Evolutionary conservation across 352 stramenopile genomes (phyloP).

Genomic region (Phytophthora fragariae): DNA sequence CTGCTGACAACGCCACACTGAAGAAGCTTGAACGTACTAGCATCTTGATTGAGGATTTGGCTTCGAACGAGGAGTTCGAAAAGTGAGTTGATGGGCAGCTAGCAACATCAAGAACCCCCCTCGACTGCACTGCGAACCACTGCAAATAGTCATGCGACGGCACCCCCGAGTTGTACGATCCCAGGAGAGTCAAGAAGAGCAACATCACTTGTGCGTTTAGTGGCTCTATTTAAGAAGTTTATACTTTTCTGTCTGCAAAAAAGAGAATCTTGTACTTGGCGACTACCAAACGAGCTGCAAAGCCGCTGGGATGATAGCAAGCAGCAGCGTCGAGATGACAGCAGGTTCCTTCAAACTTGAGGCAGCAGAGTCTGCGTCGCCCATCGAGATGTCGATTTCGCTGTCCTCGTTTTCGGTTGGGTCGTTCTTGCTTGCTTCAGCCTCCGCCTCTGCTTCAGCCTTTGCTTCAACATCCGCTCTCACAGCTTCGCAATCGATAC

Average conservation of each 20-base stretch:
- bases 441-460: slow-evolving; percentile 15
- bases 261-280: not conserved
- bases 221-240: not conserved
- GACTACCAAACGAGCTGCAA: slow-evolving; percentile 13
- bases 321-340: not conserved
- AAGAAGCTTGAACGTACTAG: not conserved
- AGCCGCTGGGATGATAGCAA: not conserved
- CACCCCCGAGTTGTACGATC: not conserved
- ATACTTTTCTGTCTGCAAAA: not conserved
- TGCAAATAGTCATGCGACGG: not conserved
- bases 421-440: slow-evolving; percentile 32
- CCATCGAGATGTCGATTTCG: slow-evolving; percentile 36
- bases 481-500: slow-evolving; percentile 23
- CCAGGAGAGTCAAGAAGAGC: not conserved
- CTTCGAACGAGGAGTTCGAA: not conserved
- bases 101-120: no score
- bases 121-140: no score
- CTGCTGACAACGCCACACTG: not conserved
- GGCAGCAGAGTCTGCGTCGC: slow-evolving; percentile 8
- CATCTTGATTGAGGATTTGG: not conserved
- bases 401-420: slow-evolving; percentile 28
- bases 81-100: not conserved
- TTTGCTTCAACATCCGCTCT: slow-evolving; percentile 24
- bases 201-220: not conserved
- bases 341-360: not conserved